Evolutionary conservation across 305 asterid species (phyloP).

Genomic region (Euphrasia arctica): DNA sequence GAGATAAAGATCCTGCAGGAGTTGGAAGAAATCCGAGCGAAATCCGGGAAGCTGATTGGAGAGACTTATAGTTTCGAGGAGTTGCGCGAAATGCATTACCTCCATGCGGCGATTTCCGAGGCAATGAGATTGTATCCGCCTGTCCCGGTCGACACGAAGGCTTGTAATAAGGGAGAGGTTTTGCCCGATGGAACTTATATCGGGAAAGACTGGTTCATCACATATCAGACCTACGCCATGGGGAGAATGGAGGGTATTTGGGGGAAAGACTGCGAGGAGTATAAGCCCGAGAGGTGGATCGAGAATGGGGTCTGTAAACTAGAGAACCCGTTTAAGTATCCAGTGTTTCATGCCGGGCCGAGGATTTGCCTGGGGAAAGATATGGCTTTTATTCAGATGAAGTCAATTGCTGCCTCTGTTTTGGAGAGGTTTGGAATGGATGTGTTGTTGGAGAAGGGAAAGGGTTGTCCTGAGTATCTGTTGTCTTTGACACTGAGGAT

Average conservation of each 20-base stretch:
- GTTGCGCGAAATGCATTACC: constrained; percentile 75
- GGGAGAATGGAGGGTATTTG: constrained; percentile 71
- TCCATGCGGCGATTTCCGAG: constrained; percentile 75
- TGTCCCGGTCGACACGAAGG: constrained; percentile 66
- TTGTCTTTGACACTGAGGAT: constrained; percentile 73
- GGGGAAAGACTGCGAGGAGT: constrained; percentile 68
- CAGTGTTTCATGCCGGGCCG: constrained; percentile 81
- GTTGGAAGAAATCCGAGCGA: constrained; percentile 30
- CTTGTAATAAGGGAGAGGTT: constrained; percentile 47
- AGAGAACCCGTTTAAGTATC: constrained; percentile 65
- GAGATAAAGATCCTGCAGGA: constrained; percentile 48
- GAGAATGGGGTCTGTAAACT: constrained; percentile 58
- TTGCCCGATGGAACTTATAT: constrained; percentile 77
- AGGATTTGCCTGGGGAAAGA: constrained; percentile 88
- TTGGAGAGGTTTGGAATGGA: constrained; percentile 55
- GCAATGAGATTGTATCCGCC: constrained; percentile 87
- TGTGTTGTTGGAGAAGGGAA: constrained; percentile 50
- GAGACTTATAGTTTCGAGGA: constrained; percentile 49
- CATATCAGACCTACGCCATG: constrained; percentile 59
- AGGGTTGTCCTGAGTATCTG: constrained; percentile 47
- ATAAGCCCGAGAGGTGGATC: constrained; percentile 78
- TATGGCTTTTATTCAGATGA: constrained; percentile 91
- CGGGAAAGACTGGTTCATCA: constrained; percentile 61
- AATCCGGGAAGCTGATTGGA: constrained; percentile 32
- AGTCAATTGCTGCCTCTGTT: constrained; percentile 69